A percentile compares a stretch with the other conserved stretches of the same genome.
These are phyloP conservation scores for Fragosphaeria purpurea DNA, from an alignment of 2,329 filamentous ascomycete genomes.

Conservation along the genomic window DNA sequence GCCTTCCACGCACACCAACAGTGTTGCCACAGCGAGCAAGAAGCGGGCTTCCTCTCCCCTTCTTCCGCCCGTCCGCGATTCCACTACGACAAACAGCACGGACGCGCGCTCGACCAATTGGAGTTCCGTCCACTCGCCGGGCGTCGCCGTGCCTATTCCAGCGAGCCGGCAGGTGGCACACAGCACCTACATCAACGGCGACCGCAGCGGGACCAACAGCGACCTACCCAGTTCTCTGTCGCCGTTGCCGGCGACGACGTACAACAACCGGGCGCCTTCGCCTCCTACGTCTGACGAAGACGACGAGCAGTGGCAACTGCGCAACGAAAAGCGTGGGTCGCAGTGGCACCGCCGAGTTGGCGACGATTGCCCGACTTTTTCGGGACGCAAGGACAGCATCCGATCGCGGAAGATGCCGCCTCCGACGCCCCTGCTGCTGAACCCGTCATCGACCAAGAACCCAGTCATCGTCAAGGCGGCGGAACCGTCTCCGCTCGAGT, in stretches of 20 bases:
- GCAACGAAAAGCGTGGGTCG: slow-evolving; percentile 16
- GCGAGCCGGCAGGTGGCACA: slow-evolving; percentile 30
- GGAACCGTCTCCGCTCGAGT: slow-evolving; percentile 43
- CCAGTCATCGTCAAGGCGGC: slow-evolving; percentile 34
- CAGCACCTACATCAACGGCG: slow-evolving; percentile 28
- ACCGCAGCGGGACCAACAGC: slow-evolving; percentile 5
- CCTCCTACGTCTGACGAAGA: slow-evolving; percentile 1
- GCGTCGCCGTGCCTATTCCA: slow-evolving; percentile 33
- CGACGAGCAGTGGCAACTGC: background rate
- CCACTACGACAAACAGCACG: slow-evolving; percentile 25
- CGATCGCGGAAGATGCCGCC: slow-evolving; percentile 43
- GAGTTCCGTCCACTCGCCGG: slow-evolving; percentile 41
- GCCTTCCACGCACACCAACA: slow-evolving; percentile 11
- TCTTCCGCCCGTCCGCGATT: slow-evolving; percentile 29
- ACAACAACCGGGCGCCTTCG: background rate
- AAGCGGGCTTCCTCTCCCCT: slow-evolving; percentile 42
- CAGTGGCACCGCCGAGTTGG: slow-evolving; percentile 49
- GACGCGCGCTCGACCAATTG: slow-evolving; percentile 31
- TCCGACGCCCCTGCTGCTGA: slow-evolving; percentile 45
- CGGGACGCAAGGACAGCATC: slow-evolving; percentile 35
- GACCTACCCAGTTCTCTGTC: slow-evolving; percentile 3
- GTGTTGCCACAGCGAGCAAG: slow-evolving; percentile 13
- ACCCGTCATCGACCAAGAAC: slow-evolving; percentile 29
- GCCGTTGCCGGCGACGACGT: background rate
- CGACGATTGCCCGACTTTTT: slow-evolving; percentile 49